Conservation (phyloP, 2,329 filamentous ascomycete genomes). For the Scedosporium aurantiacum region DNA sequence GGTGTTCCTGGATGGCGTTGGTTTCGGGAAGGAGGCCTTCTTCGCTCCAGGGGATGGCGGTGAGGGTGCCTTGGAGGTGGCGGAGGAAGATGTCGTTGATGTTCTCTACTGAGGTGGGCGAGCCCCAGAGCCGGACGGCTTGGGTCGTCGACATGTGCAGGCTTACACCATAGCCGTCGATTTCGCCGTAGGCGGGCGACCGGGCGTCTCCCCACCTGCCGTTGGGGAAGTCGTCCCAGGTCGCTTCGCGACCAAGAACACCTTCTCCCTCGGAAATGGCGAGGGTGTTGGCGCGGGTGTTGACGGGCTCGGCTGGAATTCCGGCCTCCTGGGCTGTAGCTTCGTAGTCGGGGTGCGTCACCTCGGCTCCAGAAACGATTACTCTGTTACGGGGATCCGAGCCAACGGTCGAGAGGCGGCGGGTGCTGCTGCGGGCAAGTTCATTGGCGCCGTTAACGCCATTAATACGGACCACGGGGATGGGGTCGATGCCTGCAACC, state of each 20-base stretch:
- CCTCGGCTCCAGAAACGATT: constrained; percentile 58
- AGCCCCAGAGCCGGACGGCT: constrained; percentile 76
- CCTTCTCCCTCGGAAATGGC: constrained; percentile 93
- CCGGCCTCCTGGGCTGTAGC: constrained; percentile 67
- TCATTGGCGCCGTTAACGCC: constrained; percentile 41
- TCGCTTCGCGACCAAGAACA: constrained; percentile 80
- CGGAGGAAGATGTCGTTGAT: constrained; percentile 71
- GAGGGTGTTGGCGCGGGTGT: constrained; percentile 71
- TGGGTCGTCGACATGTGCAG: constrained; percentile 81
- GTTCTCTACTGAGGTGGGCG: constrained; percentile 58
- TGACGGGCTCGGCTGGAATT: constrained; percentile 61
- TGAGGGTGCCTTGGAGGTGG: constrained; percentile 68
- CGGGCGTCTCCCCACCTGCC: constrained; percentile 89
- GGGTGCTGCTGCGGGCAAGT: constrained; percentile 28
- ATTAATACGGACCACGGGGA: constrained; percentile 33
- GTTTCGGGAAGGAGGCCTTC: constrained; percentile 79
- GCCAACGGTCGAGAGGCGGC: constrained; percentile 67
- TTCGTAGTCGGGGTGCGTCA: constrained; percentile 55
- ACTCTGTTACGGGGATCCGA: constrained; percentile 81
- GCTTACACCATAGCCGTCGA: constrained; percentile 95
- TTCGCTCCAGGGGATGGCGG: constrained; percentile 88
- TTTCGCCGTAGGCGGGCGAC: constrained; percentile 89
- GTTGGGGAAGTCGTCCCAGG: constrained; percentile 98
- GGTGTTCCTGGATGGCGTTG: constrained; percentile 62
- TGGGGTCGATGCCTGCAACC: constrained; percentile 5